These are phyloP conservation scores for Wilcoxina mikolae DNA, from an alignment of 495 filamentous ascomycete genomes.

Conservation along the genomic window DNA sequence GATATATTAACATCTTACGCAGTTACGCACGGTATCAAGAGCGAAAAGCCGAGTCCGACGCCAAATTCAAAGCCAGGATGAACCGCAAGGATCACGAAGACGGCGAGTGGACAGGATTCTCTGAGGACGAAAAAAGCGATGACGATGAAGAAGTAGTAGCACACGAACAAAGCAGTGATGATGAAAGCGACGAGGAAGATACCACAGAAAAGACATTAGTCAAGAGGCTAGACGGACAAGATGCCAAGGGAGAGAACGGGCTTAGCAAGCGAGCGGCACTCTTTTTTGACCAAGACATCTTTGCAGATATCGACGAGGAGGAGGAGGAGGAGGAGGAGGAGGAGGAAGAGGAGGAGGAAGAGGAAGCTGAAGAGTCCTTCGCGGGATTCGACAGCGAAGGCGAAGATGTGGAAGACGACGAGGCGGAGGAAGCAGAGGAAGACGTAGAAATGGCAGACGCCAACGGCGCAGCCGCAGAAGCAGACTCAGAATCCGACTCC, in stretches of 20 bases:
- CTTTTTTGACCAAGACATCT: conserved; percentile 94
- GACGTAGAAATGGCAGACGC: conserved; percentile 29
- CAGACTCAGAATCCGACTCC: conserved; percentile 35
- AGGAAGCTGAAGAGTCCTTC: conserved; percentile 33
- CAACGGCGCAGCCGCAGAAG: conserved; percentile 30
- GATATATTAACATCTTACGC: not conserved
- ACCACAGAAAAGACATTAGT: conserved; percentile 32
- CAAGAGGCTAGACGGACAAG: conserved; percentile 38
- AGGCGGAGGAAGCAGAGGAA: conserved; percentile 25
- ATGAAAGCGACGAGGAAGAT: conserved; percentile 38
- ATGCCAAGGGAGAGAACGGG: conserved; percentile 34
- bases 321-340: conserved; percentile 35
- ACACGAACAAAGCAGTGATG: conserved; percentile 41
- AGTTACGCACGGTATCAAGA: conserved; percentile 71
- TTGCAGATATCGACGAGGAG: conserved; percentile 58
- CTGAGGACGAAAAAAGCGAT: conserved; percentile 47
- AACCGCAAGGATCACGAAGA: conserved; percentile 67
- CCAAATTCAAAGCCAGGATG: conserved; percentile 80
- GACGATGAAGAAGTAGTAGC: conserved; percentile 38
- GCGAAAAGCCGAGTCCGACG: conserved; percentile 57
- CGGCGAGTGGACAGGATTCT: conserved; percentile 84
- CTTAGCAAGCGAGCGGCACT: conserved; percentile 68
- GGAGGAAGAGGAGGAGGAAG: conserved; percentile 38
- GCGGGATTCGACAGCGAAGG: conserved; percentile 25
- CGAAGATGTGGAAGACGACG: conserved; percentile 41